Base-by-base conservation (phyloP, 495 filamentous ascomycete genomes). In the Melanomma pulvis-pyrius region DNA sequence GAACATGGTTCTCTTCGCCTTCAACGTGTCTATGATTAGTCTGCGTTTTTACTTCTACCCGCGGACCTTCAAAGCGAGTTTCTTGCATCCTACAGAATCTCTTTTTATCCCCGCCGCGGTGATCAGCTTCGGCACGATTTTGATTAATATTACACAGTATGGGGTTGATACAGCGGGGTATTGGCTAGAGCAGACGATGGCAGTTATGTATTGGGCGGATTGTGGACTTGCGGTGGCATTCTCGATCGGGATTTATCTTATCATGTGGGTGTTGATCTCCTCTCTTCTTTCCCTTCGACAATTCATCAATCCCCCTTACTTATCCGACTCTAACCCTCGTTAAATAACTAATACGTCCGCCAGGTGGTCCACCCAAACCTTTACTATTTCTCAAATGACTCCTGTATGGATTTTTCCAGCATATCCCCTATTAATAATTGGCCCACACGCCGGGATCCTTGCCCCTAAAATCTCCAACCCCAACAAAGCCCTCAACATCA, bases 391-490 rank as follows among this genome's bases (percentile, higher is more conserved):
- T 21, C 86, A 88, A 34, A 96, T 96, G 92, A 96, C 92, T 0
- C 92, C 92, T 0, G 86, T 93, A 50, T 96, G 91, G 92, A 92
- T 96, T 34, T 96, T 96, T 64, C 92, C 92, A 0, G 91, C 90
- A 0, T 96, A 96, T 67, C 92, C 92, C 0, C 84, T 96, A 60
- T 84, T 96, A 6, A 85, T 96, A 0, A 83, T 89, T 5, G 92
- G 90, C 8, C 90, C 91, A 0, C 85, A 90, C 73, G 91, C 90
- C 50, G 82, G 83, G 11, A 83, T 87, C 48, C 79, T 96, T 15
- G 84, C 88, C 72, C 72, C 76, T 17, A 79, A 82, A 32, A 74
- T 81, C 15, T 51, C 61, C 22, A 51, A 56, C 58, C 53, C 72
- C 67, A 82, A 70, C 21, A 74, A 71, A 19, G 78, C 85, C 13